Conservation (phyloP, 208 protist species). For the Strigomonas culicis region DNA sequence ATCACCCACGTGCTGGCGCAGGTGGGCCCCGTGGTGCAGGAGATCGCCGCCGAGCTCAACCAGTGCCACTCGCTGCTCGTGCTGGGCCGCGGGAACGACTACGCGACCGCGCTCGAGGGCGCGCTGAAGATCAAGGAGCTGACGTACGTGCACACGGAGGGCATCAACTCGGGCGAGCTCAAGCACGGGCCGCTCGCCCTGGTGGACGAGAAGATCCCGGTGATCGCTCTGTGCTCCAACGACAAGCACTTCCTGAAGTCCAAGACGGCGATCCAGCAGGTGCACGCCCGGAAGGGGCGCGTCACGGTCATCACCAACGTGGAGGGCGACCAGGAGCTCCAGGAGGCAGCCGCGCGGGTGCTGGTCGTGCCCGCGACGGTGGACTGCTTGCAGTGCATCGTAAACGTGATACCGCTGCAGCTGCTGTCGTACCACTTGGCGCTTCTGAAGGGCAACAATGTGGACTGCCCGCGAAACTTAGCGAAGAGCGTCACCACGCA, state of each 20-base stretch:
- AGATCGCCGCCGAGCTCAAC: conserved; percentile 63
- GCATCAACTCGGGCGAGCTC: conserved; percentile 94
- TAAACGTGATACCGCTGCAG: conserved; percentile 96
- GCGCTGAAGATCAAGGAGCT: conserved; percentile 98
- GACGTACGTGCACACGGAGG: conserved; percentile 97
- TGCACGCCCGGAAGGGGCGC: conserved; percentile 78
- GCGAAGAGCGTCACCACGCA: conserved; percentile 97
- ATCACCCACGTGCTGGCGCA: conserved; percentile 62
- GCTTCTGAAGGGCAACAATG: conserved; percentile 86
- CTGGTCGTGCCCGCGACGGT: conserved; percentile 78
- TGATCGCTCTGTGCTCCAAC: conserved; percentile 89
- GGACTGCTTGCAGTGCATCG: conserved; percentile 87
- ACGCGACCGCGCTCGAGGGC: conserved; percentile 92
- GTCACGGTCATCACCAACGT: conserved; percentile 75
- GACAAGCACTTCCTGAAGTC: conserved; percentile 70
- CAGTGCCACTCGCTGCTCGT: conserved; percentile 66
- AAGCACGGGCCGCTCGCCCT: conserved; percentile 98
- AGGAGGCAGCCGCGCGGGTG: conserved; percentile 21
- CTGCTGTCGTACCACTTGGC: conserved; percentile 96
- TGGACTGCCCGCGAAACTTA: conserved; percentile 95
- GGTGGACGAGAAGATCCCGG: conserved; percentile 90
- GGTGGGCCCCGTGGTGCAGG: conserved; percentile 46
- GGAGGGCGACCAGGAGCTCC: conserved; percentile 49
- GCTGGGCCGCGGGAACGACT: conserved; percentile 92
- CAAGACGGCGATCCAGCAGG: conserved; percentile 89